Conservation (phyloP, 371 early-diverging fungal species). For the Phascolomyces articulosus region DNA sequence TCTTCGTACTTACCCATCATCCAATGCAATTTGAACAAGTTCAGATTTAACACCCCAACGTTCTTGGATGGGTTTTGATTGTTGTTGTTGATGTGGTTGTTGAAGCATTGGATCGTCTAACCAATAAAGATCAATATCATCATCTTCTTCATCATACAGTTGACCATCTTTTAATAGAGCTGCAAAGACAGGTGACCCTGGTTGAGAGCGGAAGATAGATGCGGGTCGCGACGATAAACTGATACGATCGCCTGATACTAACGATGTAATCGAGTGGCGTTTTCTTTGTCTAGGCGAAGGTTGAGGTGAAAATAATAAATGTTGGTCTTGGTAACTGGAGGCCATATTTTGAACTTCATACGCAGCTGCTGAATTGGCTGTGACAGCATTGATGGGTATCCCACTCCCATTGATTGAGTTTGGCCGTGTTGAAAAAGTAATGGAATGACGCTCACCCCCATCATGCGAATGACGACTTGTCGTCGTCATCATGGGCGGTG, state of each 20-base stretch:
- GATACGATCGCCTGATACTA: constrained; percentile 24
- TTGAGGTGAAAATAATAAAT: constrained; percentile 3
- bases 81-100: not conserved
- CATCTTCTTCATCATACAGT: constrained; percentile 19
- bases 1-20: constrained; percentile 35
- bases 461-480: constrained; percentile 13
- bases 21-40: constrained; percentile 35
- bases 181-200: constrained; percentile 33
- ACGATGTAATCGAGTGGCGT: constrained; percentile 34
- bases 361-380: not conserved
- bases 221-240: constrained; percentile 27
- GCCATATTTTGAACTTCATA: constrained; percentile 11
- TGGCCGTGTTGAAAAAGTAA: too few relatives aligned
- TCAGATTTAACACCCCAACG: constrained; percentile 44
- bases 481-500: too few relatives aligned
- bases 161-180: constrained; percentile 23
- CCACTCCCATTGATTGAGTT: not conserved
- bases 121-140: constrained; percentile 23
- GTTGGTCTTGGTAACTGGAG: constrained; percentile 22
- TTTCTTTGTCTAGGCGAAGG: constrained; percentile 16
- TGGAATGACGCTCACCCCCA: not conserved
- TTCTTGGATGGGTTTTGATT: too few relatives aligned
- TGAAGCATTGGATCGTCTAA: constrained; percentile 10
- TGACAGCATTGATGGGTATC: not conserved
- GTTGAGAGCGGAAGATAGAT: constrained; percentile 35